A percentile compares a stretch with the other conserved stretches of the same genome.
These are phyloP conservation scores for Acmispon strigosus DNA, from an alignment of 306 rosid species.

Conservation along the genomic window DNA sequence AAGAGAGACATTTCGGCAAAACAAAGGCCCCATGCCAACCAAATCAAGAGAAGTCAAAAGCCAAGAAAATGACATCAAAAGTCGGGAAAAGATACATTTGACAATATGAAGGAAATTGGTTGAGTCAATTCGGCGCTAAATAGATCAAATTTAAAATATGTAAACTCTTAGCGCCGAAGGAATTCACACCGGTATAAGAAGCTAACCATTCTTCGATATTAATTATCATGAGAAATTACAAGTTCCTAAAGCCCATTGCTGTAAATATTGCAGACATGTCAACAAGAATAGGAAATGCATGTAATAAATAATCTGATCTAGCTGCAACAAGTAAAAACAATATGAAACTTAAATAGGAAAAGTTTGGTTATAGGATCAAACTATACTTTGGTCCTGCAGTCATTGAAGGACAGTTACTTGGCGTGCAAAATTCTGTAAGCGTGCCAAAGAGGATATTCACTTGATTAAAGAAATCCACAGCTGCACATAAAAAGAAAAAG, in stretches of 20 bases:
- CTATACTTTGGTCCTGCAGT: conserved; percentile 78
- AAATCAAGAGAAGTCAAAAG: no score
- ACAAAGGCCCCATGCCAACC: no score
- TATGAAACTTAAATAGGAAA: neutral
- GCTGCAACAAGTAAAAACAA: neutral
- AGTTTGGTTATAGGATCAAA: conserved; percentile 24
- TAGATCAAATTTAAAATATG: no score
- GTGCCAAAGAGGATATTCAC: conserved; percentile 79
- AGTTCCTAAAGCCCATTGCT: neutral
- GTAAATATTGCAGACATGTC: conserved; percentile 1
- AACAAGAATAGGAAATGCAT: neutral
- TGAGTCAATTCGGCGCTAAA: no score
- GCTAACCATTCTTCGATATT: neutral
- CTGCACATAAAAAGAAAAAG: conserved; percentile 30
- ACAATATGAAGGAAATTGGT: no score
- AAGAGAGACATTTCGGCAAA: no score
- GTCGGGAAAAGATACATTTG: no score
- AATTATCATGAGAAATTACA: neutral
- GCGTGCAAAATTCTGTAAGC: conserved; percentile 83
- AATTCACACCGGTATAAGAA: no score
- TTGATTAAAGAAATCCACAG: conserved; percentile 90
- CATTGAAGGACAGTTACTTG: conserved; percentile 71
- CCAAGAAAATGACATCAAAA: no score
- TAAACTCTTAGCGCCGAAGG: no score
- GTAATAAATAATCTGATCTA: conserved; percentile 2